These are phyloP conservation scores for Umbelopsis sp. DNA, from an alignment of 192 early-diverging fungal species.

Conservation along the genomic window DNA sequence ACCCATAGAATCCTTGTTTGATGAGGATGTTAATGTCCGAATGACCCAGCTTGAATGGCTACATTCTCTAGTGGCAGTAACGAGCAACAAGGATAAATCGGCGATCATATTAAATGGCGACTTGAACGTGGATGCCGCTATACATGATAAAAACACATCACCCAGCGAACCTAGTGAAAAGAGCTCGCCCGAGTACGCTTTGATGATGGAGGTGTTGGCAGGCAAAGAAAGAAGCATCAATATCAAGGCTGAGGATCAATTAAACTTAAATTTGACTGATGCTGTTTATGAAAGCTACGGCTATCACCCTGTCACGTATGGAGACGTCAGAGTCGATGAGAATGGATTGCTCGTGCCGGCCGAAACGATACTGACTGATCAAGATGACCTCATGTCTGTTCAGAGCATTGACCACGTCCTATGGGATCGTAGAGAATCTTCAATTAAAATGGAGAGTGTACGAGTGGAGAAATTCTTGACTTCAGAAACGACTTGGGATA, in stretches of 20 bases:
- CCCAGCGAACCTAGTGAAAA: slow-evolving; percentile 43
- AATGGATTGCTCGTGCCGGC: slow-evolving; percentile 48
- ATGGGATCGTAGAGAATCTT: slow-evolving; percentile 20
- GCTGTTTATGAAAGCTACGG: slow-evolving; percentile 58
- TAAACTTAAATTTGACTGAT: slow-evolving; percentile 42
- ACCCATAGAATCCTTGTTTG: slow-evolving; percentile 52
- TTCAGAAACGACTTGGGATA: neutral
- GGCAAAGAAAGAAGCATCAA: slow-evolving; percentile 33
- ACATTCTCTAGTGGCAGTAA: slow-evolving; percentile 66
- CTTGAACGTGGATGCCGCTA: slow-evolving; percentile 69
- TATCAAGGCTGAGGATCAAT: neutral
- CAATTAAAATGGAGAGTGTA: slow-evolving; percentile 8
- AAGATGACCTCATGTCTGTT: slow-evolving; percentile 46
- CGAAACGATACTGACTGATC: slow-evolving; percentile 65
- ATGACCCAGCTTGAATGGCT: slow-evolving; percentile 67
- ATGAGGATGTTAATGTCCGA: slow-evolving; percentile 58
- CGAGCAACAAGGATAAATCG: slow-evolving; percentile 40
- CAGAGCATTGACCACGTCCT: slow-evolving; percentile 42
- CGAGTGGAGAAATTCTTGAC: slow-evolving; percentile 35
- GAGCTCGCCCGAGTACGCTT: slow-evolving; percentile 49
- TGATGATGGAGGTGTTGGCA: slow-evolving; percentile 60
- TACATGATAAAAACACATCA: slow-evolving; percentile 23
- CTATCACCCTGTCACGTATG: slow-evolving; percentile 81
- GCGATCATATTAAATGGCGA: slow-evolving; percentile 45
- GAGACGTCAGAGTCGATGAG: slow-evolving; percentile 58